A percentile compares a stretch with the other conserved stretches of the same genome.
Conservation (phyloP, 2,329 filamentous ascomycete species). For the Emericellopsis cladophorae region DNA sequence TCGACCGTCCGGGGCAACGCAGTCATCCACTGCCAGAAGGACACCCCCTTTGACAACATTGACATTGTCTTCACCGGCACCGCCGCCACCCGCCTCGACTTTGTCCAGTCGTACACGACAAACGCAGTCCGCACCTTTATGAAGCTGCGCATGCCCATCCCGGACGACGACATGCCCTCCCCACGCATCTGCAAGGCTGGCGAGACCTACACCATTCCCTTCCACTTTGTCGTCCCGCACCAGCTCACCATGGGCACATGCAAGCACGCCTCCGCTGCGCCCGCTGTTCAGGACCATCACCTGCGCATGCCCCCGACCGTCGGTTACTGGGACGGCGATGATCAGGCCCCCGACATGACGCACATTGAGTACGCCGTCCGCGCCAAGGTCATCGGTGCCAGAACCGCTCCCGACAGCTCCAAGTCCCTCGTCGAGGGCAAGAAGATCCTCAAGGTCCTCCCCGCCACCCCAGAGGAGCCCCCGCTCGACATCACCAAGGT, state of each 20-base stretch:
- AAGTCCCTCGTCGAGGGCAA: slow-evolving; percentile 23
- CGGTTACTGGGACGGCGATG: slow-evolving; percentile 38
- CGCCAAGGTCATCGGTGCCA: slow-evolving; percentile 24
- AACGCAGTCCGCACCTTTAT: slow-evolving; percentile 39
- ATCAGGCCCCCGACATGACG: slow-evolving; percentile 42
- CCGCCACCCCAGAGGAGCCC: slow-evolving; percentile 32
- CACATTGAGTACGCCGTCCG: slow-evolving; percentile 39
- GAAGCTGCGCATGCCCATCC: slow-evolving; percentile 41
- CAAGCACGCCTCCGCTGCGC: slow-evolving; percentile 31
- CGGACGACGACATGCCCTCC: slow-evolving; percentile 30
- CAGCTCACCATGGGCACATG: slow-evolving; percentile 45
- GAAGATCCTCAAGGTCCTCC: slow-evolving; percentile 38
- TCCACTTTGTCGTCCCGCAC: slow-evolving; percentile 46
- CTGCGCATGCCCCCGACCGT: slow-evolving; percentile 39
- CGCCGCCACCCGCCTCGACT: slow-evolving; percentile 36
- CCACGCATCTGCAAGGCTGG: slow-evolving; percentile 34
- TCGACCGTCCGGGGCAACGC: slow-evolving; percentile 36
- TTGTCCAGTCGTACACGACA: slow-evolving; percentile 32
- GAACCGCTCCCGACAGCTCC: slow-evolving; percentile 6
- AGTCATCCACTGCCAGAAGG: slow-evolving; percentile 27
- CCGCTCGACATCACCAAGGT: slow-evolving; percentile 34
- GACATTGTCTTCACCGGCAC: slow-evolving; percentile 40
- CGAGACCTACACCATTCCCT: slow-evolving; percentile 36
- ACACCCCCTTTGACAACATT: slow-evolving; percentile 35
- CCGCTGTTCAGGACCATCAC: slow-evolving; percentile 37